Evolutionary conservation across 2,329 filamentous ascomycete species (phyloP), one percentile per base, ranked within the genome.

Genomic region (Pyrenophora graminea): DNA sequence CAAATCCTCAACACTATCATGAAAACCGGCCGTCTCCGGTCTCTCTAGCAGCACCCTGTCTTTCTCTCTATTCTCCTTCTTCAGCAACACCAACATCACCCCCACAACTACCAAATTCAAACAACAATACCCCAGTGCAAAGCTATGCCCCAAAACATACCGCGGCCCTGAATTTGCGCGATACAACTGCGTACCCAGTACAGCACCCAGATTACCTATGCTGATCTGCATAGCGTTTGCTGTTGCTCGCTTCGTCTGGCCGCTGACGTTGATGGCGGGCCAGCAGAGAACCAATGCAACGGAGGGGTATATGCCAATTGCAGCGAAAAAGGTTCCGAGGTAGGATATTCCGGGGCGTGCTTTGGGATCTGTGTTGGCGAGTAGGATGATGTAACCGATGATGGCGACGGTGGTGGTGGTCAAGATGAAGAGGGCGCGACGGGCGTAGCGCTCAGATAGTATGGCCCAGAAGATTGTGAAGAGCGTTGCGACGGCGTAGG

Each of bases 201-300:
- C 72, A n/a, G 64, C 71, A 4, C 71, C 72, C 70, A 78, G 49
- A 31, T 82, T 82, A 0, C 80, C 80, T 19, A 82, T 68, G 0
- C 71, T 75, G 31, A 82, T 77, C 61, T 82, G 79, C 56, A 80
- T 74, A 1, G 75, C 77, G 10, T 79, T 76, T 1, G 77, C 75
- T 25, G 79, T 76, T 3, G 80, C 75, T 37, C 77, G 77, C 63
- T 83, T 83, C 56, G 79, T 82, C 48, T 79, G 76, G 1, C 80
- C 81, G 0, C 77, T 76, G 1, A 82, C 64, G 51, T 83, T 83
- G 67, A 82, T 82, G 8, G 75, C 68, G 1, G 82, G 74, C 80
- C 80, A 82, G 2, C 73, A 75, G 13, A 82, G 64, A 10, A 71
- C 68, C 12, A 74, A 61, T 0, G 73, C 72, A 4, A 74, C 72